A percentile compares a stretch with the other conserved stretches of the same genome.
Evolutionary conservation across 2,329 filamentous ascomycete genomes (phyloP).

Genomic region (Fusarium pininemorale): DNA sequence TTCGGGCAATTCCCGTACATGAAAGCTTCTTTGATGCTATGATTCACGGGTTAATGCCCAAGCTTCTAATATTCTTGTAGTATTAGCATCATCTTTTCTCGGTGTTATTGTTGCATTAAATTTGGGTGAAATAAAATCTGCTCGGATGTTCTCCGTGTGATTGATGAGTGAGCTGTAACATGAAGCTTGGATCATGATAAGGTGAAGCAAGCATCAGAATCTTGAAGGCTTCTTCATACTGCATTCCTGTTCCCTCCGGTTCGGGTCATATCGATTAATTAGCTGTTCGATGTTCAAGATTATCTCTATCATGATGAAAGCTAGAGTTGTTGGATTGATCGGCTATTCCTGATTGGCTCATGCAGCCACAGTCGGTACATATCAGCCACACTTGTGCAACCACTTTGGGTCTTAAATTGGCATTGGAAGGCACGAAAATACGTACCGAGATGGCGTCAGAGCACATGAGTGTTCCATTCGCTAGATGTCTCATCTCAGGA

Average conservation of each 20-base stretch:
- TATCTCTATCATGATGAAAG: conserved; percentile 1
- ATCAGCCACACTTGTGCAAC: conserved; percentile 26
- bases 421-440: background rate
- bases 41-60: background rate
- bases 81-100: background rate
- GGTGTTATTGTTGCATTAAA: background rate
- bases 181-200: background rate
- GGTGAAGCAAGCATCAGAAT: background rate
- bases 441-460: conserved; percentile 34
- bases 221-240: background rate
- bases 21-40: background rate
- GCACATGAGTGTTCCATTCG: conserved; percentile 19
- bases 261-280: background rate
- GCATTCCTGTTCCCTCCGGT: background rate
- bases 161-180: background rate
- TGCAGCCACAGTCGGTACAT: conserved; percentile 31
- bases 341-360: conserved; percentile 5
- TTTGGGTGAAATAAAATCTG: conserved; percentile 2
- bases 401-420: background rate
- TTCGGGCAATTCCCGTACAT: conserved; percentile 38
- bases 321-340: conserved; percentile 5
- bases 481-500: background rate
- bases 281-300: background rate
- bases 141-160: conserved; percentile 26
- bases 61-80: background rate